phyloP scores from a whole-genome alignment of 2,329 filamentous ascomycete genomes.

The Fusarium protoensiforme region DNA sequence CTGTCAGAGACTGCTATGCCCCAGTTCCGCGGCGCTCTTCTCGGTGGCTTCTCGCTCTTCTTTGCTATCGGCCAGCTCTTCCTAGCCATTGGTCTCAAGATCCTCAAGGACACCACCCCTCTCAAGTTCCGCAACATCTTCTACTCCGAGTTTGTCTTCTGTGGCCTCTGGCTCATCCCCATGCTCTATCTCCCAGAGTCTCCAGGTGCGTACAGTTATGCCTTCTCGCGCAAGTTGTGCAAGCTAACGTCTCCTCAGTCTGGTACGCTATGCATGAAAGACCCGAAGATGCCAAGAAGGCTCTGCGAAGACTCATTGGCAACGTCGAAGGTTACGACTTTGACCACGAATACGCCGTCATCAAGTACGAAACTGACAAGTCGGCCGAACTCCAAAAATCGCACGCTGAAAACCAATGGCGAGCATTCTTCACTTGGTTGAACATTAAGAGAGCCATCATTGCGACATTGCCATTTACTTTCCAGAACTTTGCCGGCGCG shows the following conservation, averaged over 20 bases:
- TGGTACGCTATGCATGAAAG: not conserved
- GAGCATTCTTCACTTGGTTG: not conserved
- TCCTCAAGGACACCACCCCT: not conserved
- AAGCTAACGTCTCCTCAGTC: not conserved
- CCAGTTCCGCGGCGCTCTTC: not conserved
- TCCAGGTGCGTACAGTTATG: not conserved
- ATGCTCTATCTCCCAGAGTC: conserved; percentile 1
- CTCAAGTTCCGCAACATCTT: conserved; percentile 2
- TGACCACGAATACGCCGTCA: not conserved
- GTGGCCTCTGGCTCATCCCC: not conserved
- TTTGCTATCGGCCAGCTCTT: not conserved
- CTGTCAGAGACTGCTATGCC: conserved; percentile 1
- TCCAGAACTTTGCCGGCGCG: not conserved
- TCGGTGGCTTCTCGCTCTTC: not conserved
- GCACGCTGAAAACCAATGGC: not conserved
- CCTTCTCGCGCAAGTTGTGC: too few relatives aligned
- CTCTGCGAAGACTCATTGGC: not conserved
- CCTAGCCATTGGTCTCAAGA: conserved; percentile 1
- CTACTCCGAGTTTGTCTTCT: conserved; percentile 3
- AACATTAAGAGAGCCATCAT: not conserved
- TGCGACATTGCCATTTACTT: not conserved
- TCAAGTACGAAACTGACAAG: not conserved
- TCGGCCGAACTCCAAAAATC: not conserved
- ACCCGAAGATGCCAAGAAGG: not conserved
- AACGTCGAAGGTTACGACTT: conserved; percentile 5